phyloP scores from a whole-genome alignment of 2,329 filamentous ascomycete genomes.

The Fusarium hainanense region DNA sequence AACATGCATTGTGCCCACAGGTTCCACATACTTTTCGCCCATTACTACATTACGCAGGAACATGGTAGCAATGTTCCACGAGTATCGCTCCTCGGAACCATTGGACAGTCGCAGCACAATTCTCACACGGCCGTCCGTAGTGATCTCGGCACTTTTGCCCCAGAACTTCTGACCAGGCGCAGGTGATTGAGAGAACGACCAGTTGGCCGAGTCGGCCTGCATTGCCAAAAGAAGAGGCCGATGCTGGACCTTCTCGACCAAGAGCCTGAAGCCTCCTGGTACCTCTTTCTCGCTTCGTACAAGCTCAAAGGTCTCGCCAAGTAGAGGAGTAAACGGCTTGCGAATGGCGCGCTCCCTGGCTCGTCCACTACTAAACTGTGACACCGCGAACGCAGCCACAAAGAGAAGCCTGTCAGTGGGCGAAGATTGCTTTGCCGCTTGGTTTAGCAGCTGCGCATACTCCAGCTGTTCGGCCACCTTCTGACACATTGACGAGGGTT shows the following conservation, averaged over 20 bases:
- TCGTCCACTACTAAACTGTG: conserved; percentile 82
- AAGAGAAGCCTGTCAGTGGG: conserved; percentile 79
- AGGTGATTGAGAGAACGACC: conserved; percentile 89
- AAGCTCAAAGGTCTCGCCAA: conserved; percentile 95
- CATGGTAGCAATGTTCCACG: conserved; percentile 87
- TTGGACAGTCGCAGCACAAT: conserved; percentile 76
- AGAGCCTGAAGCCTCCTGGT: conserved; percentile 81
- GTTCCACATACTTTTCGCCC: conserved; percentile 97
- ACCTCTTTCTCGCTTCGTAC: conserved; percentile 82
- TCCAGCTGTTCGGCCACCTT: conserved; percentile 91
- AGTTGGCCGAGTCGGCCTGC: conserved; percentile 86
- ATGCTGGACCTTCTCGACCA: conserved; percentile 96
- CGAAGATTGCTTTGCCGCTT: conserved; percentile 72
- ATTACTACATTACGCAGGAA: conserved; percentile 97
- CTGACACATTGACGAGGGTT: conserved; percentile 88
- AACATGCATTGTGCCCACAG: conserved; percentile 89
- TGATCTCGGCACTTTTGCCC: conserved; percentile 96
- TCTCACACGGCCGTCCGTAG: conserved; percentile 87
- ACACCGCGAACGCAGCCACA: conserved; percentile 90
- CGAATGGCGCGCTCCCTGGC: conserved; percentile 91
- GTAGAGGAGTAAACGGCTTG: conserved; percentile 96
- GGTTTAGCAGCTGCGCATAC: conserved; percentile 86
- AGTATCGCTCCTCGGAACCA: conserved; percentile 82
- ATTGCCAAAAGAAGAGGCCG: conserved; percentile 92
- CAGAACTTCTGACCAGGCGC: conserved; percentile 96